Evolutionary conservation across 2,329 filamentous ascomycete genomes (phyloP).

Genomic region (Diaporthe sp.): DNA sequence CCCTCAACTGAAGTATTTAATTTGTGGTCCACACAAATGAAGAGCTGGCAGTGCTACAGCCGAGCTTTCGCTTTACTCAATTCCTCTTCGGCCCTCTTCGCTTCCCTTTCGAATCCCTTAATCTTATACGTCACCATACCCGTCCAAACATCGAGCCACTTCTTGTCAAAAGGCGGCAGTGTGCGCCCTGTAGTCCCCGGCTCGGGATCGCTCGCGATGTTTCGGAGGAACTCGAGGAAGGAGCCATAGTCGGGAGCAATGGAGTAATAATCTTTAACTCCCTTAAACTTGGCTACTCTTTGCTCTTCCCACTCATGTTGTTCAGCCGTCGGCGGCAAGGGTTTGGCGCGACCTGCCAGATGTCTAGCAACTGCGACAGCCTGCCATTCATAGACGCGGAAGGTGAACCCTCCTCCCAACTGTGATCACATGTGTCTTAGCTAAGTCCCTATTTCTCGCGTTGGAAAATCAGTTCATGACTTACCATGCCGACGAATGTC

Average conservation of each 20-base stretch:
- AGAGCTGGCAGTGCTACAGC: slow-evolving; percentile 34
- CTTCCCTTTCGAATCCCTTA: slow-evolving; percentile 47
- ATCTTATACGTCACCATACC: slow-evolving; percentile 49
- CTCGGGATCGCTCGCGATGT: slow-evolving; percentile 57
- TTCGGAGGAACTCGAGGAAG: slow-evolving; percentile 56
- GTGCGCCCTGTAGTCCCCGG: slow-evolving; percentile 53
- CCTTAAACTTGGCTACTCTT: slow-evolving; percentile 47
- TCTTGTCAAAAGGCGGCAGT: slow-evolving; percentile 57
- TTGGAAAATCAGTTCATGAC: slow-evolving; percentile 15
- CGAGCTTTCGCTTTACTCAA: slow-evolving; percentile 42
- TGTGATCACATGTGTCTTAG: slow-evolving; percentile 27
- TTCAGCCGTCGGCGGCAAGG: not conserved
- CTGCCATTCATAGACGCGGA: slow-evolving; percentile 56
- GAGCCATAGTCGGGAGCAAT: slow-evolving; percentile 53
- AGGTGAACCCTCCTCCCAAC: slow-evolving; percentile 54
- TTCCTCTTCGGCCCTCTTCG: slow-evolving; percentile 47
- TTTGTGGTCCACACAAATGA: too few relatives aligned
- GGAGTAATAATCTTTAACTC: slow-evolving; percentile 52
- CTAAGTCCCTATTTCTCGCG: not conserved
- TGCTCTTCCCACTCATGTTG: slow-evolving; percentile 49
- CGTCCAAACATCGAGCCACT: slow-evolving; percentile 52
- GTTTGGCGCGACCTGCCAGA: slow-evolving; percentile 49
- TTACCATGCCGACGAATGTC: slow-evolving; percentile 53
- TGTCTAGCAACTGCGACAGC: slow-evolving; percentile 53
- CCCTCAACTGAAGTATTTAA: not conserved